Evolutionary conservation across 768 basidiomycete species (phyloP).

Genomic region (Trichaptum fuscoviolaceum): DNA sequence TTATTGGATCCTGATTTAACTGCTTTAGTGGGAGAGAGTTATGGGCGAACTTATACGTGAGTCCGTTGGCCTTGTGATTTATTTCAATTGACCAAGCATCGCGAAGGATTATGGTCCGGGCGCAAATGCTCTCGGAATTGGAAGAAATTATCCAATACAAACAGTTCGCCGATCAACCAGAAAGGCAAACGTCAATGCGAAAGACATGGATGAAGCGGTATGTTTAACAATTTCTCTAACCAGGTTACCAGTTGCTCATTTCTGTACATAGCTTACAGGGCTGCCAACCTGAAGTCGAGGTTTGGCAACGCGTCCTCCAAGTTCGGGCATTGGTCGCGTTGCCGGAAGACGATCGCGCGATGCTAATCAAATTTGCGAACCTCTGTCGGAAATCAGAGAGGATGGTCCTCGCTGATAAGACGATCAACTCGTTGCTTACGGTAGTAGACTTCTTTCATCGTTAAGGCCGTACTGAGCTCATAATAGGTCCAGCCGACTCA

Average conservation of each 20-base stretch:
- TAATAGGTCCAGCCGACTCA: slow-evolving; percentile 32
- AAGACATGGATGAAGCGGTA: slow-evolving; percentile 98
- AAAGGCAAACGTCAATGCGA: slow-evolving; percentile 83
- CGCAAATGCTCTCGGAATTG: slow-evolving; percentile 96
- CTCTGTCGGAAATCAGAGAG: slow-evolving; percentile 93
- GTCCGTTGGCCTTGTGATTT: slow-evolving; percentile 17
- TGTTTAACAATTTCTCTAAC: slow-evolving; percentile 13
- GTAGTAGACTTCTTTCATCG: slow-evolving; percentile 41
- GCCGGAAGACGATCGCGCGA: slow-evolving; percentile 90
- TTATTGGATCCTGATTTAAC: slow-evolving; percentile 86
- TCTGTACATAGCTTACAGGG: slow-evolving; percentile 68
- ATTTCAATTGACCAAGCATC: slow-evolving; percentile 9
- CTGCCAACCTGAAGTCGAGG: slow-evolving; percentile 97
- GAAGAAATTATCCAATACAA: slow-evolving; percentile 98
- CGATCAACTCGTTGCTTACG: slow-evolving; percentile 84
- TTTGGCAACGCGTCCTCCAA: slow-evolving; percentile 97
- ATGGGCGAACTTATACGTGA: slow-evolving; percentile 96
- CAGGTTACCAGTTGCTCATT: slow-evolving; percentile 3
- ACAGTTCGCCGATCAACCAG: slow-evolving; percentile 88
- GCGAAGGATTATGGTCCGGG: slow-evolving; percentile 85
- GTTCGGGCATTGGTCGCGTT: slow-evolving; percentile 90
- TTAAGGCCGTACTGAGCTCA: not conserved
- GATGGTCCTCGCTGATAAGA: slow-evolving; percentile 94
- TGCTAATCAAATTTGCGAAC: slow-evolving; percentile 99
- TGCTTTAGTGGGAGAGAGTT: slow-evolving; percentile 90